A percentile compares a stretch with the other conserved stretches of the same genome.
Evolutionary conservation across 495 filamentous ascomycete genomes (phyloP).

Genomic region (Astrocystis sublimbata): DNA sequence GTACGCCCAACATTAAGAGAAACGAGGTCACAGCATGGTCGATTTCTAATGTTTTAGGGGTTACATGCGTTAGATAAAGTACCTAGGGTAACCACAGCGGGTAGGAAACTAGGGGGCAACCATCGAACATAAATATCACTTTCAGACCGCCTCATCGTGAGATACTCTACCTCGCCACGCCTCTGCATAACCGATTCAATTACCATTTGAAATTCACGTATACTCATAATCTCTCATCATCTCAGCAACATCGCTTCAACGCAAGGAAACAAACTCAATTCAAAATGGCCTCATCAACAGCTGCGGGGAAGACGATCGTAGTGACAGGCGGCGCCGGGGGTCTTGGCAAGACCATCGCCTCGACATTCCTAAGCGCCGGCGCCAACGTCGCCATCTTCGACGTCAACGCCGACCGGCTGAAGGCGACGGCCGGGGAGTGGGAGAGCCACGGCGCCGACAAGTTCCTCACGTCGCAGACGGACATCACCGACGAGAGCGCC

Average conservation of each 20-base stretch:
- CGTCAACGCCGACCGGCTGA: constrained; percentile 27
- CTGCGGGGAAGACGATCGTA: constrained; percentile 20
- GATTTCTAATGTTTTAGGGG: background rate
- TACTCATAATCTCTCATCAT: background rate
- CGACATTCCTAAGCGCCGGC: constrained; percentile 13
- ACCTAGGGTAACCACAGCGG: too few species aligned
- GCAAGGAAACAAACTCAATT: background rate
- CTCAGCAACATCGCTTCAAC: background rate
- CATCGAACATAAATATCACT: background rate
- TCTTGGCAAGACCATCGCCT: constrained; percentile 21
- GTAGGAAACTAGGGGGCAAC: background rate
- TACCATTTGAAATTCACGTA: background rate
- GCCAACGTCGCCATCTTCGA: constrained; percentile 32
- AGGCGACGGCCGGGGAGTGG: constrained; percentile 17
- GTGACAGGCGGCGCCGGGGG: constrained; percentile 24
- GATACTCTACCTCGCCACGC: background rate
- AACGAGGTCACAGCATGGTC: background rate
- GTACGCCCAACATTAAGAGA: constrained; percentile 1
- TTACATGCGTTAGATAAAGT: too few species aligned
- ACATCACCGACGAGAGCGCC: constrained; percentile 36
- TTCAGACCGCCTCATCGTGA: background rate
- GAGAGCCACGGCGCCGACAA: constrained; percentile 12
- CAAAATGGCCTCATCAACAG: constrained; percentile 12
- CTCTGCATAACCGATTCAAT: background rate
- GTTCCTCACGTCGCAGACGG: constrained; percentile 30